A percentile compares a stretch with the other conserved stretches of the same genome.
Evolutionary conservation across 2,329 filamentous ascomycete genomes (phyloP).

Genomic region (Beauveria varroae): DNA sequence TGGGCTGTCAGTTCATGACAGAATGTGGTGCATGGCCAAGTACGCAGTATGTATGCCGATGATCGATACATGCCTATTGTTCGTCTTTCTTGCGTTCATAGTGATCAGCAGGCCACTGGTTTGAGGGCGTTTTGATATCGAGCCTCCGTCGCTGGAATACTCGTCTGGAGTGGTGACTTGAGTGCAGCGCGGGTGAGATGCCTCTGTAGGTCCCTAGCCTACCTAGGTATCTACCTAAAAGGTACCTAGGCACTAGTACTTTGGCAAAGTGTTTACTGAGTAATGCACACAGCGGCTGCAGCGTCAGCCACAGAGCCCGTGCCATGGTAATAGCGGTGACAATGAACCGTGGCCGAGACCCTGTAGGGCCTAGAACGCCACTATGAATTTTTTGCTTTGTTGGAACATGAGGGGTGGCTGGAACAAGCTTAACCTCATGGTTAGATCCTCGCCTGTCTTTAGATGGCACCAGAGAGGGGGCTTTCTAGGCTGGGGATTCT

Average conservation of each 20-base stretch:
- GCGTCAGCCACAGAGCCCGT: neutral
- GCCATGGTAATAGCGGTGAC: slow-evolving; percentile 2
- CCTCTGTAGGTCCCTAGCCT: too few species aligned
- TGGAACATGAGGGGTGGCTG: neutral
- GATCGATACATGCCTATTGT: too few species aligned
- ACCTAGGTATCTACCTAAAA: too few species aligned
- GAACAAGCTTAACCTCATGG: slow-evolving; percentile 12
- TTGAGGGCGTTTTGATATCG: neutral
- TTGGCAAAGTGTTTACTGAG: neutral
- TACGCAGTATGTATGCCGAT: too few species aligned
- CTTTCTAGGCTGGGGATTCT: neutral
- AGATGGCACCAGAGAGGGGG: neutral
- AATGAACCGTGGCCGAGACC: neutral
- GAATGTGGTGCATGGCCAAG: too few species aligned
- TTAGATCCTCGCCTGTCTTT: slow-evolving; percentile 9
- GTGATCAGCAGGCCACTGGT: too few species aligned
- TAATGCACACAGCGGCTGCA: neutral
- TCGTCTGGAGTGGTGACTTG: neutral
- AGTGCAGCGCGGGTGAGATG: neutral
- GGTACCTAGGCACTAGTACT: too few species aligned
- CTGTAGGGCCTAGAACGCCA: neutral
- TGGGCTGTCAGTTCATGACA: too few species aligned
- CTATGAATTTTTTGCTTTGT: neutral
- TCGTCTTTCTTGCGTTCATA: too few species aligned
- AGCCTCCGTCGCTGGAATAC: neutral